phyloP scores from a whole-genome alignment of 257 asterid species.

The Rhazya stricta region DNA sequence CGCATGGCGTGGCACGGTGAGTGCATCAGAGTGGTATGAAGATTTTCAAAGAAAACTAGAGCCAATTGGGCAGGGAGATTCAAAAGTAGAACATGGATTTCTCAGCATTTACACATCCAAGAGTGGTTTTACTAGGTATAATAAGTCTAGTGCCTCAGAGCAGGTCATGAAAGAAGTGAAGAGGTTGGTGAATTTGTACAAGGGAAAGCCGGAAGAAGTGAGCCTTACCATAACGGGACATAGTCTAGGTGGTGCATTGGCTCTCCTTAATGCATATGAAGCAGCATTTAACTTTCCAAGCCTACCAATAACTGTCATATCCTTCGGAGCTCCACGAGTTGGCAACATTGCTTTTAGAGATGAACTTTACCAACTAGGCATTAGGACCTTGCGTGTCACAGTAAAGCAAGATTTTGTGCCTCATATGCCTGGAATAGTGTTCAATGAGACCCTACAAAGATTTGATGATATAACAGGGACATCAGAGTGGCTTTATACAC shows the following conservation, averaged over 20 bases:
- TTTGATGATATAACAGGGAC: constrained; percentile 68
- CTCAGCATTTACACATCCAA: constrained; percentile 72
- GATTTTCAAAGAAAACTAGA: constrained; percentile 57
- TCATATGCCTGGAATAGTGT: constrained; percentile 59
- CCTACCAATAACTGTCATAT: constrained; percentile 46
- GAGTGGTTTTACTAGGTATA: constrained; percentile 50
- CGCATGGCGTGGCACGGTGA: constrained; percentile 78
- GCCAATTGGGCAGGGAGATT: constrained; percentile 51
- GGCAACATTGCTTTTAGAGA: constrained; percentile 80
- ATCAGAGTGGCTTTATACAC: constrained; percentile 81
- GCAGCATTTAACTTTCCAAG: constrained; percentile 53
- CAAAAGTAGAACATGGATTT: constrained; percentile 70
- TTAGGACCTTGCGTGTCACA: constrained; percentile 54
- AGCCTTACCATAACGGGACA: constrained; percentile 78
- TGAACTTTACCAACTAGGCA: constrained; percentile 54
- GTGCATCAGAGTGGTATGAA: constrained; percentile 74
- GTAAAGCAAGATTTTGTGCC: constrained; percentile 68
- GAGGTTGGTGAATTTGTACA: constrained; percentile 34
- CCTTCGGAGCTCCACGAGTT: constrained; percentile 74
- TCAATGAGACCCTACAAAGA: constrained; percentile 63
- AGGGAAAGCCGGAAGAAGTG: constrained; percentile 38
- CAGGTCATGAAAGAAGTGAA: constrained; percentile 59
- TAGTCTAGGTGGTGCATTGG: constrained; percentile 73
- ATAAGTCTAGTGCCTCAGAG: constrained; percentile 65
- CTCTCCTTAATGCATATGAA: constrained; percentile 68